Percentiles rank a stretch among this genome's conserved stretches.
Evolutionary conservation across 768 basidiomycete species (phyloP).

Genomic region (Hypsizygus marmoreus): DNA sequence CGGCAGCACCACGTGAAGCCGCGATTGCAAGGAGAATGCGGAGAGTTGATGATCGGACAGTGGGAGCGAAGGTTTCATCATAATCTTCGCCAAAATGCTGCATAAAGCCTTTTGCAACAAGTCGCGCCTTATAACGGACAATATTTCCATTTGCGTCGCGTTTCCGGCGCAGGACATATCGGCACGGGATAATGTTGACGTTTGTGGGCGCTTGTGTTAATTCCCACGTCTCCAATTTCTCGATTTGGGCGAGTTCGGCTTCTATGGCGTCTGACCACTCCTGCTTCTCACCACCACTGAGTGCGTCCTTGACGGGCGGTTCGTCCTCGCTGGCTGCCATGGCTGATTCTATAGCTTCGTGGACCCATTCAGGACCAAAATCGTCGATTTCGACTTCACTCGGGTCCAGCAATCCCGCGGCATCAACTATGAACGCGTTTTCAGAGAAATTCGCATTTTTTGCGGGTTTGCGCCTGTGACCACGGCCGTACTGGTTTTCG

Average conservation of each 20-base stretch:
- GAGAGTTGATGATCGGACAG: constrained; percentile 16
- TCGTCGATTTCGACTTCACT: background rate
- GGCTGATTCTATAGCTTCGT: background rate
- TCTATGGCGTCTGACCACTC: constrained; percentile 20
- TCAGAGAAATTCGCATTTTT: background rate
- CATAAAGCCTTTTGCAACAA: constrained; percentile 28
- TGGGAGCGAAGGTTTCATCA: constrained; percentile 23
- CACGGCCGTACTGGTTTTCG: constrained; percentile 1
- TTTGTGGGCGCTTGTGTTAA: constrained; percentile 11
- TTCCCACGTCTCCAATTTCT: constrained; percentile 17
- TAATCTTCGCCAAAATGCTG: constrained; percentile 39
- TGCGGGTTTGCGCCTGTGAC: background rate
- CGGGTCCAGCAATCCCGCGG: background rate
- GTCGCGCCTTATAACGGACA: constrained; percentile 32
- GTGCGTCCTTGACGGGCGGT: constrained; percentile 16
- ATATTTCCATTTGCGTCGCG: constrained; percentile 19
- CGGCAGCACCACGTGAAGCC: constrained; percentile 10
- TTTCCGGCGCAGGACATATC: constrained; percentile 21
- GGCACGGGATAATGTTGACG: constrained; percentile 17
- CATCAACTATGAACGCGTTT: background rate
- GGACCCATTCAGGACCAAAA: background rate
- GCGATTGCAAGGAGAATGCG: constrained; percentile 25
- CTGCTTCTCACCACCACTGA: constrained; percentile 11
- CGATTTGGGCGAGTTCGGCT: constrained; percentile 19
- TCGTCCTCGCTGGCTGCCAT: constrained; percentile 10